Evolutionary conservation across 768 basidiomycete species (phyloP).

Genomic region (Inosperma sp.): DNA sequence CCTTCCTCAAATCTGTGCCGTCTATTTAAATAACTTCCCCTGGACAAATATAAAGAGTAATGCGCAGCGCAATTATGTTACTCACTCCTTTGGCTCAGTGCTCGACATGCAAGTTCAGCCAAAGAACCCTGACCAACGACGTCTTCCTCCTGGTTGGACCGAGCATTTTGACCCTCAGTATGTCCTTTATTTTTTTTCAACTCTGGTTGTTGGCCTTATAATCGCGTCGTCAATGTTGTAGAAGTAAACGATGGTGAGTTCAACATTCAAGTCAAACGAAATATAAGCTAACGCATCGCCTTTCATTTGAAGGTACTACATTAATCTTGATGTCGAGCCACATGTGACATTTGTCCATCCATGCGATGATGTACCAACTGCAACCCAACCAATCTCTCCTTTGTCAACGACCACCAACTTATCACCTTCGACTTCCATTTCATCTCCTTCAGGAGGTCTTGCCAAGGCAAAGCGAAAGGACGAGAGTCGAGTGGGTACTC

Average conservation of each 20-base stretch:
- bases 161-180: conserved; percentile 27
- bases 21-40: no score
- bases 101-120: conserved; percentile 14
- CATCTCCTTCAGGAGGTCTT: no score
- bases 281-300: background rate
- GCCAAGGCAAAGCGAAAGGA: no score
- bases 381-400: background rate
- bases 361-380: conserved; percentile 12
- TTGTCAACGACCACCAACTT: conserved; percentile 11
- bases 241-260: conserved; percentile 23
- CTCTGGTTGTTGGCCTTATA: background rate
- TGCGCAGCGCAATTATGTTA: no score
- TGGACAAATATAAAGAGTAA: no score
- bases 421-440: no score
- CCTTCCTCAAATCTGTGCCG: no score
- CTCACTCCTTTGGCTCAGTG: no score
- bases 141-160: conserved; percentile 23
- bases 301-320: conserved; percentile 24
- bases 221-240: conserved; percentile 3
- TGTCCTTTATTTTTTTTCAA: conserved; percentile 7
- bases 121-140: conserved; percentile 16
- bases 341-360: conserved; percentile 24
- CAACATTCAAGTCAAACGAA: background rate
- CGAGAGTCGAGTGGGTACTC: no score
- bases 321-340: conserved; percentile 24